Evolutionary conservation across 495 filamentous ascomycete genomes (phyloP).

Genomic region (Tuber calosporum): DNA sequence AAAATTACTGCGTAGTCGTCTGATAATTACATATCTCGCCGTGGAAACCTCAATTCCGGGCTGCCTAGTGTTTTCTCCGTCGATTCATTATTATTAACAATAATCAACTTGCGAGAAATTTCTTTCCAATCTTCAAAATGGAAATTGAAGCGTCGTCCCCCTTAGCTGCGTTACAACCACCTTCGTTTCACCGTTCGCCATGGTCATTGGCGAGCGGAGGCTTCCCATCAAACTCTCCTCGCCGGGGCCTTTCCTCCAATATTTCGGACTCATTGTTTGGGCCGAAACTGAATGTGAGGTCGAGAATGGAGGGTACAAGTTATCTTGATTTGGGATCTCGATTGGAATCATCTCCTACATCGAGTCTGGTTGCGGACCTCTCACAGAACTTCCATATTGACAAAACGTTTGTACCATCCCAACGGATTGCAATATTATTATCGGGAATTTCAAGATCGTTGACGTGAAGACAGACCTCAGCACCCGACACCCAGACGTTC

Average conservation of each 20-base stretch:
- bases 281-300: conserved; percentile 54
- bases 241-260: not conserved
- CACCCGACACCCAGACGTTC: conserved; percentile 85
- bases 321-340: conserved; percentile 71
- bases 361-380: conserved; percentile 82
- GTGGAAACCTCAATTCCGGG: not conserved
- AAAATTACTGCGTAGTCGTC: not conserved
- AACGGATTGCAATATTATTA: conserved; percentile 1
- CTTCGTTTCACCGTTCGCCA: conserved; percentile 56
- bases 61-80: not conserved
- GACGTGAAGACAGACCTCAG: conserved; percentile 59
- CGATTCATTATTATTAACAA: not conserved
- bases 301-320: conserved; percentile 50
- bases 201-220: conserved; percentile 47
- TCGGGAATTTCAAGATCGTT: conserved; percentile 6
- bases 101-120: not conserved
- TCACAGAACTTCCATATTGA: conserved; percentile 91
- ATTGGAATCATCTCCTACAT: conserved; percentile 79
- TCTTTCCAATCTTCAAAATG: conserved; percentile 22
- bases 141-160: conserved; percentile 90
- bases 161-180: conserved; percentile 85
- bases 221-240: conserved; percentile 12
- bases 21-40: not conserved
- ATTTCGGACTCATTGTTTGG: conserved; percentile 58
- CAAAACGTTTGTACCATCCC: conserved; percentile 36